Percentiles rank a stretch among this genome's conserved stretches.
These are phyloP conservation scores for Lasiodiplodia theobromae DNA, from an alignment of 2,329 filamentous ascomycete genomes.

Conservation along the genomic window DNA sequence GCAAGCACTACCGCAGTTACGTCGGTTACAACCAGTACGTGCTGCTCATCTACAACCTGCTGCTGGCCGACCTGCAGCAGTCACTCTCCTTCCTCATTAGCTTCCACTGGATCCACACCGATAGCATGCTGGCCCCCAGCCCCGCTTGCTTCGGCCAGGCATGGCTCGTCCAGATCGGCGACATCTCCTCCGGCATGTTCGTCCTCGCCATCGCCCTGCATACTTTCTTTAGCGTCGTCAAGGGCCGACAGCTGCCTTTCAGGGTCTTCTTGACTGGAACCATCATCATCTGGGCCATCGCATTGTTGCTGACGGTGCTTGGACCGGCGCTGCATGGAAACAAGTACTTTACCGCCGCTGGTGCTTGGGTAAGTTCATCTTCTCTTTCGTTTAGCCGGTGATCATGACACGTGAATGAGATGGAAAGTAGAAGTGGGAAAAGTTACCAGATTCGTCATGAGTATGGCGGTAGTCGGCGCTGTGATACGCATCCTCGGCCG, in stretches of 20 bases:
- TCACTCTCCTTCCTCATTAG: slow-evolving; percentile 59
- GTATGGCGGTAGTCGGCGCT: neutral
- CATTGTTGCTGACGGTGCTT: slow-evolving; percentile 55
- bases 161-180: slow-evolving; percentile 60
- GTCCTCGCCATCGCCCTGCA: slow-evolving; percentile 63
- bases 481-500: too few species aligned
- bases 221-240: slow-evolving; percentile 58
- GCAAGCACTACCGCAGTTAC: slow-evolving; percentile 55
- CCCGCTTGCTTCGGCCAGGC: slow-evolving; percentile 59
- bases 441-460: neutral
- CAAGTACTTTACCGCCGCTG: slow-evolving; percentile 57
- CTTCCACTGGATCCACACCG: slow-evolving; percentile 54
- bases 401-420: neutral
- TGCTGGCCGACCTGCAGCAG: slow-evolving; percentile 62
- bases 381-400: neutral
- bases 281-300: slow-evolving; percentile 54
- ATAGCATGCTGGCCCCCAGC: slow-evolving; percentile 54
- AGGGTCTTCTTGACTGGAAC: slow-evolving; percentile 54
- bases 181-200: slow-evolving; percentile 61
- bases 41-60: slow-evolving; percentile 61
- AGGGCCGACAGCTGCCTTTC: slow-evolving; percentile 55
- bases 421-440: neutral
- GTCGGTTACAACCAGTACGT: slow-evolving; percentile 63
- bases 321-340: slow-evolving; percentile 52
- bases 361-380: slow-evolving; percentile 55